A percentile compares a stretch with the other conserved stretches of the same genome.
These are phyloP conservation scores for Noccaea caerulescens DNA, from an alignment of 345 rosid genomes.

Conservation along the genomic window DNA sequence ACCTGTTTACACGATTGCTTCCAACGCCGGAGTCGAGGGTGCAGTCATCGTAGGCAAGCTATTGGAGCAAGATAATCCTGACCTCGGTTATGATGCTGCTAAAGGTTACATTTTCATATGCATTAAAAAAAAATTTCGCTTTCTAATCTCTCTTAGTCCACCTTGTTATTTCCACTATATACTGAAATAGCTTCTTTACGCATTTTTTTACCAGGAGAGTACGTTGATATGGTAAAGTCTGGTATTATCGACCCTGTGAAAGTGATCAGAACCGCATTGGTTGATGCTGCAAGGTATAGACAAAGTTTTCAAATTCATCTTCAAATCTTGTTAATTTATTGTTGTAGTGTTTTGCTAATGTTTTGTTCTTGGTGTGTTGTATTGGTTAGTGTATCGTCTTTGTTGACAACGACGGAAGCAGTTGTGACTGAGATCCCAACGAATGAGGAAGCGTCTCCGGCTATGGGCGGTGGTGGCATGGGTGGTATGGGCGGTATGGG, in stretches of 20 bases:
- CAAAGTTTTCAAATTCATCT: neutral
- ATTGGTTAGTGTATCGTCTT: conserved; percentile 71
- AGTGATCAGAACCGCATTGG: conserved; percentile 94
- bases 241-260: conserved; percentile 95
- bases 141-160: neutral
- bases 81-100: conserved; percentile 96
- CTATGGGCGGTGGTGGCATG: conserved; percentile 75
- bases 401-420: conserved; percentile 96
- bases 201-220: conserved; percentile 60
- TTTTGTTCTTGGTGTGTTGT: neutral
- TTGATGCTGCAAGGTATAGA: conserved; percentile 86
- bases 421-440: conserved; percentile 81
- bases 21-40: conserved; percentile 95
- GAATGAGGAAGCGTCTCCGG: conserved; percentile 71
- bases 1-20: conserved; percentile 82
- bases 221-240: conserved; percentile 91
- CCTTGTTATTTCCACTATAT: neutral
- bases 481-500: conserved; percentile 74
- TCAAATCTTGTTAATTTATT: neutral
- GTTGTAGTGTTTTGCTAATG: neutral
- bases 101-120: conserved; percentile 56
- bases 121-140: neutral
- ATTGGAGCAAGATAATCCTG: conserved; percentile 80
- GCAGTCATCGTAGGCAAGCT: conserved; percentile 95
- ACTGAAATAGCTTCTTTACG: neutral